Evolutionary conservation across 345 rosid genomes (phyloP), one percentile per base, ranked within the genome.

Genomic region (Salix exigua): DNA sequence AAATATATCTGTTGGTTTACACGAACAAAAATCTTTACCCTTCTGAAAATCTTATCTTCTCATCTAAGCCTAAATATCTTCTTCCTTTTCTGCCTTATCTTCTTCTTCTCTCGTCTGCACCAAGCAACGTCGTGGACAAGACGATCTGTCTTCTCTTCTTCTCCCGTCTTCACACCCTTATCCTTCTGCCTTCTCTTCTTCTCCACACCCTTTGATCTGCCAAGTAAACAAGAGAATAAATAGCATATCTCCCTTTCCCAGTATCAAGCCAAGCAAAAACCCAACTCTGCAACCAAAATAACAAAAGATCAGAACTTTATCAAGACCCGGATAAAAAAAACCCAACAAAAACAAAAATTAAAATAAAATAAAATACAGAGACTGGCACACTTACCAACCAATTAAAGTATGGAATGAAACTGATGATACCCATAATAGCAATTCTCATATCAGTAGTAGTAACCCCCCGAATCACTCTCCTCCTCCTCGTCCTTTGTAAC

Each of bases 191-290:
- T n/a, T n/a, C n/a, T n/a, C n/a, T n/a, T n/a, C n/a, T n/a, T n/a
- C n/a, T n/a, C n/a, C n/a, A n/a, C n/a, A n/a, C n/a, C n/a, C n/a
- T n/a, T n/a, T n/a, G n/a, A n/a, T n/a, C n/a, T n/a, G 88, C 88
- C 85, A 96, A 82, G 86, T 96, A 96, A 0, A 85, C 94, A 68
- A 91, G 77, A 44, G 99, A 83, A 73, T 89, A 93, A 19, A 90
- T 82, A 23, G 92, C 92, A 75, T 93, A 96, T 17, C 94, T 92
- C 63, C 96, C 83, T 75, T 86, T 92, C 48, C 94, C 96, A 0
- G 98, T 91, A 80, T 96, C 99, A 81, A 93, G 94, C 96, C 98
- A 93, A 19, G 99, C 99, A 79, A 96, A 96, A 23, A 96, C 89
- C 99, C 99, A 96, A 82, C 98, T 86, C 99, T 96, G 76, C 13